phyloP scores from a whole-genome alignment of 2,329 filamentous ascomycete species.

The Pseudocercospora vitis region DNA sequence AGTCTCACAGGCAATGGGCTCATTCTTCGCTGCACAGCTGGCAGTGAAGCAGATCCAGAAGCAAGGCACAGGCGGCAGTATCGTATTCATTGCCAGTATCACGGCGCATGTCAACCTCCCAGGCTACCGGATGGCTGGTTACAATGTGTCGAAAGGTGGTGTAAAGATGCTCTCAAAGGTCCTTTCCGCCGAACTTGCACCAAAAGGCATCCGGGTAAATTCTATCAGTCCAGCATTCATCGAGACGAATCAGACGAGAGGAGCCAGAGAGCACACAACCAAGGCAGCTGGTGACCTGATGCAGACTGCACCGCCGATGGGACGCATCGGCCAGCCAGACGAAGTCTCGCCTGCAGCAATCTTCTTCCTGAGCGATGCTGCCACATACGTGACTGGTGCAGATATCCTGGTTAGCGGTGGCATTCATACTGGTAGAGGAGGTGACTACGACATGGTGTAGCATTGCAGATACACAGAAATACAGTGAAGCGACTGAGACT shows the following conservation, averaged over 20 bases:
- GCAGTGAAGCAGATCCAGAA: conserved; percentile 38
- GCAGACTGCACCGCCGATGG: conserved; percentile 27
- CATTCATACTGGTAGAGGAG: conserved; percentile 30
- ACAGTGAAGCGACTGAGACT: not conserved
- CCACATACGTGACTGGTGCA: conserved; percentile 44
- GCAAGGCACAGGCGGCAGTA: conserved; percentile 38
- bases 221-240: conserved; percentile 33
- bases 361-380: conserved; percentile 45
- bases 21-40: conserved; percentile 39
- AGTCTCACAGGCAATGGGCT: conserved; percentile 32
- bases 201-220: conserved; percentile 31
- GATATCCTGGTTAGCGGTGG: conserved; percentile 37
- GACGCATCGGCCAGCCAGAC: conserved; percentile 28
- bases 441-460: conserved; percentile 23
- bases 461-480: not conserved
- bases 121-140: conserved; percentile 37
- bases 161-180: conserved; percentile 31
- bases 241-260: conserved; percentile 30
- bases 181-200: conserved; percentile 40
- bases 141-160: conserved; percentile 37
- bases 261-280: conserved; percentile 24
- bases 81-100: conserved; percentile 41
- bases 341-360: conserved; percentile 39
- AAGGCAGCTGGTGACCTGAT: conserved; percentile 28
- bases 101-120: conserved; percentile 38